Evolutionary conservation across 805 yeast genomes (phyloP).

Genomic region (Ogataea wickerhamii): DNA sequence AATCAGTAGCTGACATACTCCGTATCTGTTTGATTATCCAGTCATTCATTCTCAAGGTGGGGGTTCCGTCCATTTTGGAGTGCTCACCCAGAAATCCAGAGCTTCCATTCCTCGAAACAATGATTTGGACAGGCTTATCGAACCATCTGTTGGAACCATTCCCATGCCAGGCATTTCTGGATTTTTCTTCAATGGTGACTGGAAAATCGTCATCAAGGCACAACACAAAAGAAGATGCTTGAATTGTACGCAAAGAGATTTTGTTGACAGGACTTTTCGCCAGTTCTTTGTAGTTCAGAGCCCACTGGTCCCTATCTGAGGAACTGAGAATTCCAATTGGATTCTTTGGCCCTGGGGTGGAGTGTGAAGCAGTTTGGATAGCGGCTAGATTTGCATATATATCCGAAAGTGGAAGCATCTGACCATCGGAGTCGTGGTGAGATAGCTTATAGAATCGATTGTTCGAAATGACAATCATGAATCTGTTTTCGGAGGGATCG

Average conservation of each 20-base stretch:
- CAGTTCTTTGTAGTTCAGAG: slow-evolving; percentile 54
- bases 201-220: slow-evolving; percentile 76
- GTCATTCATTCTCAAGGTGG: slow-evolving; percentile 85
- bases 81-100: slow-evolving; percentile 97
- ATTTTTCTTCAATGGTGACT: slow-evolving; percentile 74
- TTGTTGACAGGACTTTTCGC: slow-evolving; percentile 57
- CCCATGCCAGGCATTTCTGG: slow-evolving; percentile 93
- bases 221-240: slow-evolving; percentile 73
- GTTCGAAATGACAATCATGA: slow-evolving; percentile 67
- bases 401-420: slow-evolving; percentile 42
- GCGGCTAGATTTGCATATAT: slow-evolving; percentile 56
- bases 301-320: slow-evolving; percentile 83
- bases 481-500: slow-evolving; percentile 50
- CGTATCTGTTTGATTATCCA: slow-evolving; percentile 58
- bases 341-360: slow-evolving; percentile 37
- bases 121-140: slow-evolving; percentile 87
- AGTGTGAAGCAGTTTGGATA: slow-evolving; percentile 41
- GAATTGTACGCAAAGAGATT: slow-evolving; percentile 61
- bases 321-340: slow-evolving; percentile 81
- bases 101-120: slow-evolving; percentile 75
- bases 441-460: slow-evolving; percentile 77
- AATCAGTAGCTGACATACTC: slow-evolving; percentile 25
- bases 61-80: slow-evolving; percentile 97
- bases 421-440: slow-evolving; percentile 49
- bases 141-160: slow-evolving; percentile 85